A percentile compares a stretch with the other conserved stretches of the same genome.
These are phyloP conservation scores for Trichoderma asperellum DNA, from an alignment of 2,329 filamentous ascomycete genomes.

Conservation along the genomic window DNA sequence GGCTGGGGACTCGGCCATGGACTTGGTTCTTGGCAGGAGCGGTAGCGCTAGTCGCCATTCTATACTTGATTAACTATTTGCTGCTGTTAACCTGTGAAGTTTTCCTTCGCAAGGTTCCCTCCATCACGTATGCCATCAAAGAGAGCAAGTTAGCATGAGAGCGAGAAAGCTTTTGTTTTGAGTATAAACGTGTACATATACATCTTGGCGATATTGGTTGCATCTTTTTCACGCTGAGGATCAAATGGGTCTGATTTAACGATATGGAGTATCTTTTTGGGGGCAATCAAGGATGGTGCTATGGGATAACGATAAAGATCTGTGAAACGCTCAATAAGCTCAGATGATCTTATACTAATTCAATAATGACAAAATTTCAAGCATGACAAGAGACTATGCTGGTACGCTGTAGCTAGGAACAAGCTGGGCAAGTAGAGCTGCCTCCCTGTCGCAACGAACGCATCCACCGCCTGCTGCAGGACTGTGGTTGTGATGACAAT, in stretches of 20 bases:
- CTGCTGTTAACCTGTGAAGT: background rate
- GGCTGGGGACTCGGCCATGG: slow-evolving; percentile 18
- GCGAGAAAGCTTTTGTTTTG: background rate
- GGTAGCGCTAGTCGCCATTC: background rate
- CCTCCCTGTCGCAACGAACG: background rate
- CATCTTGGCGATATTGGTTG: background rate
- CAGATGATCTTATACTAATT: background rate
- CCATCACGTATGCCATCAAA: slow-evolving; percentile 16
- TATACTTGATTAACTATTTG: slow-evolving; percentile 16
- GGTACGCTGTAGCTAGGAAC: background rate
- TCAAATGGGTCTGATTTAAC: slow-evolving; percentile 11
- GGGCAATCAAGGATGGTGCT: slow-evolving; percentile 1
- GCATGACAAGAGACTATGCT: background rate
- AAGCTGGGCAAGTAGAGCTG: background rate
- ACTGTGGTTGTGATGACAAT: background rate
- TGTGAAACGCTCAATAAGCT: background rate
- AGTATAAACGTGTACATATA: background rate
- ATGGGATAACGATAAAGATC: slow-evolving; percentile 4
- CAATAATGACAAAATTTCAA: background rate
- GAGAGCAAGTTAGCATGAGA: slow-evolving; percentile 12
- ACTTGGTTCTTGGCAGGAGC: slow-evolving; percentile 11
- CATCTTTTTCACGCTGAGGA: slow-evolving; percentile 1
- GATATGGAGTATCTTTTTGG: background rate
- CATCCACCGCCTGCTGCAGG: background rate
- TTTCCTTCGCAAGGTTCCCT: slow-evolving; percentile 18